These are phyloP conservation scores for Larix kaempferi DNA, from an alignment of 75 land plant species.

Conservation along the genomic window DNA sequence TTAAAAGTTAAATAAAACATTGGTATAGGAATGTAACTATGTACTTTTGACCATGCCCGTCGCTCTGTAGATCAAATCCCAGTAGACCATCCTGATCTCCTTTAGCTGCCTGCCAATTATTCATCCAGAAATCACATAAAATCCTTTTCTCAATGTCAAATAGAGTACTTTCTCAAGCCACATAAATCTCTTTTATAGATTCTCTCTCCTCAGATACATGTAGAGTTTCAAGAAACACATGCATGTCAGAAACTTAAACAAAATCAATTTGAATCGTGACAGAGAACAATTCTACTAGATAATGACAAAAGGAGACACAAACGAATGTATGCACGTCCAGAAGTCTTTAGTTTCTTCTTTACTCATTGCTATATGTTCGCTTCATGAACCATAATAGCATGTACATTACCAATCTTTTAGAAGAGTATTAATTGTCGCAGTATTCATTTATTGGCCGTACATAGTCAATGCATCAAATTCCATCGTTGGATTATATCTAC, in stretches of 20 bases:
- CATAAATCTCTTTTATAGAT: neutral
- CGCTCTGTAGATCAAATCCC: conserved; percentile 88
- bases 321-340: neutral
- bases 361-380: too few species aligned
- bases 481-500: neutral
- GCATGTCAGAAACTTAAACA: too few species aligned
- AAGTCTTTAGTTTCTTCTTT: too few species aligned
- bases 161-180: neutral
- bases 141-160: neutral
- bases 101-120: conserved; percentile 57
- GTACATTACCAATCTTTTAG: too few species aligned
- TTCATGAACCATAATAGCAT: too few species aligned
- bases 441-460: neutral
- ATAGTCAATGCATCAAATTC: neutral
- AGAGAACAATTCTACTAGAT: neutral
- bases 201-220: too few species aligned
- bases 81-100: conserved; percentile 82
- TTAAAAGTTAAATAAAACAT: neutral
- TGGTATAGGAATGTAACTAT: conserved; percentile 6
- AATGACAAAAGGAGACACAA: neutral
- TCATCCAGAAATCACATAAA: neutral
- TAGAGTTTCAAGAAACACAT: too few species aligned
- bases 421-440: conserved; percentile 1
- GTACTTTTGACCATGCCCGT: conserved; percentile 86
- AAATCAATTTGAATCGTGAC: too few species aligned